Base-by-base conservation (phyloP, 2,329 filamentous ascomycete species). In the Aspergillus persii region DNA sequence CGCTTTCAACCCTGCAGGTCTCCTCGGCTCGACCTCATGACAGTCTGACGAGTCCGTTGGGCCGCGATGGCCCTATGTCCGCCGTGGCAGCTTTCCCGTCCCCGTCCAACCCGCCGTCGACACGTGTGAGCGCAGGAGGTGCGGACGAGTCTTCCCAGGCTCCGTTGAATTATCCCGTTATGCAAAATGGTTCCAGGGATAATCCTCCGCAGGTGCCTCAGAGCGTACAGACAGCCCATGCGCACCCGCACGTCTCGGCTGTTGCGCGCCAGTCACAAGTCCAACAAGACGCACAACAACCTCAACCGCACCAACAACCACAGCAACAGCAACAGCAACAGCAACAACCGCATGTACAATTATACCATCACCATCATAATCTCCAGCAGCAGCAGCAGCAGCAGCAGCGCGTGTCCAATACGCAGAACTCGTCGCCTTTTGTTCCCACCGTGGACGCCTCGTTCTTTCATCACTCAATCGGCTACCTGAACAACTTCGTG, bases 51-150 rank as follows among this genome's bases (percentile, higher is more conserved):
- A 12, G 36, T 12, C 6, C 39, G n/a, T 11, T 31, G 30, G 30
- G 30, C 8, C 30, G 30, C 6, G 30, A 31, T 31, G 30, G 30
- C 8, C 30, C 30, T 5, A 5, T 8, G 30, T 8, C 30, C 30
- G 30, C 30, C 30, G 30, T 31, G 30, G 30, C 30, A 31, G 8
- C 30, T 31, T 57, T 63, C 84, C 86, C 6, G 88, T 88, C 12
- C 86, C 87, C 33, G 30, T 41, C 36, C 44, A 11, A 47, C 44
- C 44, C 44, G 18, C 44, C 44, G 18, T 23, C 44, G 11, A 47
- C 44, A 11, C 11, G 44, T 12, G 4, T 23, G 44, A 47, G 15
- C 18, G 18, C 8, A 23, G 44, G 44, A 27, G 44, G 18, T 26
- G 44, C 26, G 15, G 44, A 23, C 44, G 26, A 47, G 26, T 23